Base-by-base conservation (phyloP, 2,329 filamentous ascomycete species). In the Paramyrothecium sp. region DNA sequence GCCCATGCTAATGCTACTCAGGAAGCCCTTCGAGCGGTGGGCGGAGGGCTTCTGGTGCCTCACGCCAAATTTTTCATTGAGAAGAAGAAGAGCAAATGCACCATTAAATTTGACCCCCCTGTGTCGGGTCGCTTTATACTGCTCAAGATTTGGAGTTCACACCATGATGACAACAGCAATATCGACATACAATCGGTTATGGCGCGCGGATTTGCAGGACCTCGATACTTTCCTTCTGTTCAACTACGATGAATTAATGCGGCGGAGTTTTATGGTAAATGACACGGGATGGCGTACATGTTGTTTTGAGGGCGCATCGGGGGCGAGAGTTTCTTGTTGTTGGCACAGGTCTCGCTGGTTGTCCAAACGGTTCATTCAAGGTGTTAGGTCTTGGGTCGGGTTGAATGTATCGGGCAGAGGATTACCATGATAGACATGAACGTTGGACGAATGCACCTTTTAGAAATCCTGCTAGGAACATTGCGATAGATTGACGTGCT, bases 111-210 rank as follows among this genome's bases (percentile, higher is more conserved):
- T 65, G 86, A 93, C 65, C 90, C 91, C 56, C 89, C 90, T 0
- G 84, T 95, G 58, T 91, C 90, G 12, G 91, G 90, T 5, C 85
- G 91, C 56, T 96, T 90, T 70, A 89, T 98, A 54, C 75, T 97
- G 47, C 79, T 98, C 61, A 97, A 97, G 78, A 85, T 97, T 71
- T 97, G 92, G 90, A 92, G 88, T 65, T 89, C 90, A 2, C 84
- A 85, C 58, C 83, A 86, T 23, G 85, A 88, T 51, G 80, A 84
- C 3, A 65, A 70, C 5, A 78, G 78, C 58, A 96, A 96, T 66
- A 96, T 97, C 61, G 92, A 97, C 69, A 92, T 98, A 44, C 90
- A 97, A 71, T 91, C 89, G 50, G 88, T 97, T 22, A 83, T 92
- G 57, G 90, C 88, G 2, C 88, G 90, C 67, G 94, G 94, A 0